phyloP scores from a whole-genome alignment of 805 yeast species.

The Millerozyma acaciae region DNA sequence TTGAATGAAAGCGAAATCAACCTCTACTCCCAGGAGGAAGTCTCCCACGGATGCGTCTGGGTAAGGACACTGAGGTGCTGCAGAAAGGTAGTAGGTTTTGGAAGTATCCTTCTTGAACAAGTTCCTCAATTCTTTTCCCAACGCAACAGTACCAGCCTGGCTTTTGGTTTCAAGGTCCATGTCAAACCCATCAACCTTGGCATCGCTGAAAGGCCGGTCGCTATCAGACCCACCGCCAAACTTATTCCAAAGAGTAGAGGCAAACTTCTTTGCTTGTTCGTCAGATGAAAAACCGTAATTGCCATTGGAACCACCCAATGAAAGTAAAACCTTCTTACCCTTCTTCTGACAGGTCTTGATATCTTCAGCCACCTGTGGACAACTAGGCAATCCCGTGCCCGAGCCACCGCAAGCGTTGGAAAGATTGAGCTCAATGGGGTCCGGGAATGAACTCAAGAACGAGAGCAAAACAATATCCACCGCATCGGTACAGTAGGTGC shows the following conservation, averaged over 20 bases:
- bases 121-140: conserved; percentile 33
- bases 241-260: conserved; percentile 35
- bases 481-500: conserved; percentile 60
- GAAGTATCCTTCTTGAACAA: conserved; percentile 23
- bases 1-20: conserved; percentile 38
- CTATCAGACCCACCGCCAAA: conserved; percentile 32
- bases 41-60: conserved; percentile 37
- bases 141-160: conserved; percentile 61
- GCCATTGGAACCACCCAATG: conserved; percentile 55
- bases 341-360: conserved; percentile 68
- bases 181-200: conserved; percentile 82
- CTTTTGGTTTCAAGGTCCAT: conserved; percentile 64
- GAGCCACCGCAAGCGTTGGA: conserved; percentile 46
- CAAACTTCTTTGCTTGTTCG: conserved; percentile 54
- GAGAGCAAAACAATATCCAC: conserved; percentile 73
- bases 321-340: conserved; percentile 77
- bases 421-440: conserved; percentile 30
- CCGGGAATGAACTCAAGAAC: conserved; percentile 62
- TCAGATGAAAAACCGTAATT: conserved; percentile 39
- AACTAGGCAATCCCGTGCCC: conserved; percentile 39
- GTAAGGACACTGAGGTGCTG: conserved; percentile 39
- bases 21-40: conserved; percentile 17
- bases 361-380: conserved; percentile 49
- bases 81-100: conserved; percentile 27
- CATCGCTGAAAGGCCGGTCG: conserved; percentile 62